phyloP scores from a whole-genome alignment of 495 filamentous ascomycete species.

The Aspergillus steynii region DNA sequence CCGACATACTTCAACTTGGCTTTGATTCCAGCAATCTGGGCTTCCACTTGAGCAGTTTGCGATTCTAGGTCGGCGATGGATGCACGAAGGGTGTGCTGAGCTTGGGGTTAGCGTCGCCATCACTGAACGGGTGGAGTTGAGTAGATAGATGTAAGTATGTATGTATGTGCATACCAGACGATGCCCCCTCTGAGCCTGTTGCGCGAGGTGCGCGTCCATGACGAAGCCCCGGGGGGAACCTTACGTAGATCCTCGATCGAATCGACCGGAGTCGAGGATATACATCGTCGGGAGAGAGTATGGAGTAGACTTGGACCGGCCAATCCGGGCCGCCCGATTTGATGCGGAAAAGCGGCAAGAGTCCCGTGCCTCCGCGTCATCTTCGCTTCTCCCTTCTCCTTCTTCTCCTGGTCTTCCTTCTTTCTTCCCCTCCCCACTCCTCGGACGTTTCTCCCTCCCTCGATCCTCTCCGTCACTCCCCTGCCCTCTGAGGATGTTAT shows the following conservation, averaged over 20 bases:
- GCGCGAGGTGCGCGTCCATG: conserved; percentile 7
- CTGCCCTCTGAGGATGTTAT: conserved; percentile 14
- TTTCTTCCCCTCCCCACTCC: conserved; percentile 5
- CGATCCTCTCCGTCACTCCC: not conserved
- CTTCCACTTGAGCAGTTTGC: conserved; percentile 30
- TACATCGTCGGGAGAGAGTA: not conserved
- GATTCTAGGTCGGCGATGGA: conserved; percentile 39
- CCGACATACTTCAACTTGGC: conserved; percentile 38
- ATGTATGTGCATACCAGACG: conserved; percentile 15
- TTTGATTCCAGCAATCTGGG: conserved; percentile 32
- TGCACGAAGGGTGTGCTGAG: conserved; percentile 29
- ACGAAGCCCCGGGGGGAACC: not conserved
- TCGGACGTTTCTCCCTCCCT: conserved; percentile 10
- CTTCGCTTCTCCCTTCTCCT: conserved; percentile 1
- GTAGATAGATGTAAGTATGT: too few species aligned
- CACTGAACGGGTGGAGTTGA: too few species aligned
- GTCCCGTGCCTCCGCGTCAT: not conserved
- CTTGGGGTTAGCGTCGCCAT: conserved; percentile 3
- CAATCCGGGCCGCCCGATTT: conserved; percentile 21
- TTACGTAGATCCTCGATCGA: too few species aligned
- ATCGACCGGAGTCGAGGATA: too few species aligned
- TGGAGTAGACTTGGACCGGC: not conserved
- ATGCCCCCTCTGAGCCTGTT: conserved; percentile 18
- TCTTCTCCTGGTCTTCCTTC: conserved; percentile 15
- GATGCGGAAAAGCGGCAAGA: not conserved